Base-by-base conservation (phyloP, 2,329 filamentous ascomycete species). In the Blumeriella jaapii region DNA sequence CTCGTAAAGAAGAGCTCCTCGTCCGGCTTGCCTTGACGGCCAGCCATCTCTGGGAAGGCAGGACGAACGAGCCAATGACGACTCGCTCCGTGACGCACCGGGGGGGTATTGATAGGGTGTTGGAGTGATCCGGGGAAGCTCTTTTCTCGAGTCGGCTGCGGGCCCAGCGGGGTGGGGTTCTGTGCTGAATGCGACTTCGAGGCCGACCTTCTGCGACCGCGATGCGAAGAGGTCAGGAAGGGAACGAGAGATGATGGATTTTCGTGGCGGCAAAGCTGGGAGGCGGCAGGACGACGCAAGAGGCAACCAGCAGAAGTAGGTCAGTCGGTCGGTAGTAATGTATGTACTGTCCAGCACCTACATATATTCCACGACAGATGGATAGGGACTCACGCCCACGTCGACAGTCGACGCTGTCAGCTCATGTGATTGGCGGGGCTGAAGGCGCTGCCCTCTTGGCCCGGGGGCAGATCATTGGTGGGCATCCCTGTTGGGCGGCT, bases 1-100 rank as follows among this genome's bases (percentile, higher is more conserved):
- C 55, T 60, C 42, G 67, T 59, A 46, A 93, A 71, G 63, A 93
- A 89, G 64, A 93, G 79, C 68, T 89, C 84, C 60, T 86, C 79
- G 18, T 85, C 80, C 16, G 79, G 73, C 48, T 78, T 66, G 51
- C 79, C 78, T 54, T 78, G 74, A 40, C 51, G 54, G 33, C 43
- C 39, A 29, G 53, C 53, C 54, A 57, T 57, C 37, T 38, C 47
- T 44, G 47, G 44, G 42, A 47, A 45, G 38, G 22, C 28, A 26
- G n/a, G 32, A 31, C 28, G 40, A 45, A 30, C 20, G 41, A 40
- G 43, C 44, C 43, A 40, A 47, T 46, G 40, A 42, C 17, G 41
- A 36, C 31, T 45, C 39, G 42, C 41, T 43, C 42, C 42, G 34
- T 42, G 40, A 47, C 31, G 48, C 51, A 51, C 47, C 31, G 42